These are phyloP conservation scores for Globisporangium acanthophoron DNA, from an alignment of 352 stramenopile species.

Conservation along the genomic window DNA sequence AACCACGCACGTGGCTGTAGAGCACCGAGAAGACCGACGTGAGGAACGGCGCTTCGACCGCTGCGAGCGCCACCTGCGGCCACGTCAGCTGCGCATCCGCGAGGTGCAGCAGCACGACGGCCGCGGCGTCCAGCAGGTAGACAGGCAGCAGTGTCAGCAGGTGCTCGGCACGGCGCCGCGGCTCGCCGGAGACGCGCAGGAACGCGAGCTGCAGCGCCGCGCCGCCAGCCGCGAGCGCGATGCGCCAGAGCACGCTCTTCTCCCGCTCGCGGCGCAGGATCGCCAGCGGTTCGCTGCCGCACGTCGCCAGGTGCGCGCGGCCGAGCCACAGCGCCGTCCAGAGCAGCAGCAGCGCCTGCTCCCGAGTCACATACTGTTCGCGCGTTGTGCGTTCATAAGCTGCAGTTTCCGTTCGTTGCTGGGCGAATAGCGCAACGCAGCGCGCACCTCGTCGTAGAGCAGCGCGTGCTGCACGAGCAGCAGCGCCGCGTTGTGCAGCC, in stretches of 20 bases:
- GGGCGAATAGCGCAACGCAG: background rate
- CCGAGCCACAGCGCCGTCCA: constrained; percentile 40
- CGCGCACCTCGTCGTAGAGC: constrained; percentile 36
- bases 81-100: constrained; percentile 11
- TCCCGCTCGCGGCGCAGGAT: background rate
- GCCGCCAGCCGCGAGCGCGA: background rate
- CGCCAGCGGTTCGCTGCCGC: background rate
- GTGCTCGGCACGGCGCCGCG: background rate
- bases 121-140: constrained; percentile 24
- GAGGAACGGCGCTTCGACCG: constrained; percentile 21
- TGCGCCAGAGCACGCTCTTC: constrained; percentile 9
- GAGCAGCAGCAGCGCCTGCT: constrained; percentile 22
- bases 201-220: background rate
- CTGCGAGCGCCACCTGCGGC: constrained; percentile 17
- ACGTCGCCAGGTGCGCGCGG: constrained; percentile 13
- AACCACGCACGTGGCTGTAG: constrained; percentile 19
- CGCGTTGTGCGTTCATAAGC: too few species aligned
- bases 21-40: constrained; percentile 29
- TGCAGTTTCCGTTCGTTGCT: too few species aligned
- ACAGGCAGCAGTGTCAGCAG: constrained; percentile 15
- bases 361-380: constrained; percentile 20
- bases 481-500: constrained; percentile 29
- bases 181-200: background rate
- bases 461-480: constrained; percentile 33
- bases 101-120: constrained; percentile 12